These are phyloP conservation scores for Cyberlindnera maritima DNA, from an alignment of 805 yeast genomes.

Conservation along the genomic window DNA sequence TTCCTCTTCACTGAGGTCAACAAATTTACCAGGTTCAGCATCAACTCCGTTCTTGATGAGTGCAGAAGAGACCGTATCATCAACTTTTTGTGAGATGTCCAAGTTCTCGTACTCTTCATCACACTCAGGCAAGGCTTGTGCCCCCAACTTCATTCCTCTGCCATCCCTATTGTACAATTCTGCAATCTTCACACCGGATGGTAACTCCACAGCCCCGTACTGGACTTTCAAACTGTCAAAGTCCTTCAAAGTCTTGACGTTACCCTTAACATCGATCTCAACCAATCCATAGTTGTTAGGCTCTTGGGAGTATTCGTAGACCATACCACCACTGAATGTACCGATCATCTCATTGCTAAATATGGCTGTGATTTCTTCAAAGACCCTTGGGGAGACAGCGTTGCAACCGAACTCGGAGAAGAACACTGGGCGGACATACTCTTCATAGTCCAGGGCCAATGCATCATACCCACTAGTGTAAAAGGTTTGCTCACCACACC, in stretches of 20 bases:
- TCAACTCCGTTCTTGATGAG: conserved; percentile 50
- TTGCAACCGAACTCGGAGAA: conserved; percentile 94
- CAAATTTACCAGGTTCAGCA: conserved; percentile 46
- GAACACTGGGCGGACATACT: conserved; percentile 74
- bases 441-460: conserved; percentile 68
- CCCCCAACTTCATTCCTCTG: conserved; percentile 23
- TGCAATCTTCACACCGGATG: conserved; percentile 28
- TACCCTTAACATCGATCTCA: conserved; percentile 42
- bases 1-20: conserved; percentile 42
- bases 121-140: conserved; percentile 34
- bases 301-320: conserved; percentile 86
- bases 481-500: conserved; percentile 94
- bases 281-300: conserved; percentile 82
- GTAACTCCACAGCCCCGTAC: conserved; percentile 35
- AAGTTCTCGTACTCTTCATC: conserved; percentile 40
- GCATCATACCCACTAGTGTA: conserved; percentile 69
- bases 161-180: conserved; percentile 25
- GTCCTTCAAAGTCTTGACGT: conserved; percentile 56
- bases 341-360: conserved; percentile 71
- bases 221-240: conserved; percentile 50
- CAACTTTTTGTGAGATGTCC: conserved; percentile 36
- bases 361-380: conserved; percentile 71
- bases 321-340: conserved; percentile 86
- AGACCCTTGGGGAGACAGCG: conserved; percentile 70
- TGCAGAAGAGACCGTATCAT: conserved; percentile 41